A percentile compares a stretch with the other conserved stretches of the same genome.
phyloP scores from a whole-genome alignment of 192 early-diverging fungal genomes.

The Coemansia sp. region DNA sequence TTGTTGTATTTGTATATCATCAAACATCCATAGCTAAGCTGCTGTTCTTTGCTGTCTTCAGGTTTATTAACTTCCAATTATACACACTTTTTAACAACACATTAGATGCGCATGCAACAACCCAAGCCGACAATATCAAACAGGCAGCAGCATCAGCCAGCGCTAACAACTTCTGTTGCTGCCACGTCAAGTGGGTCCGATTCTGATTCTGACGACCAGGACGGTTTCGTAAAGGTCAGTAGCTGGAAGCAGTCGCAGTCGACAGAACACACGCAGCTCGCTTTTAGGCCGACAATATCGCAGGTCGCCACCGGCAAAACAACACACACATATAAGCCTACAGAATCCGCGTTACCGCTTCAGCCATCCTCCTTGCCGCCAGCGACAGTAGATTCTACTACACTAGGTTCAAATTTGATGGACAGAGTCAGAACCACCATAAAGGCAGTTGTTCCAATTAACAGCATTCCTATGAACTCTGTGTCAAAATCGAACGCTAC shows the following conservation, averaged over 20 bases:
- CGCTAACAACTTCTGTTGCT: background rate
- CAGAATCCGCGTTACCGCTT: background rate
- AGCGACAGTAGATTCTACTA: background rate
- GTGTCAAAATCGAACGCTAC: background rate
- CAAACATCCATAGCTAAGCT: background rate
- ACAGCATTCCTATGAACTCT: background rate
- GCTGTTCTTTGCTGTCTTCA: background rate
- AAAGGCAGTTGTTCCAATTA: slow-evolving; percentile 10
- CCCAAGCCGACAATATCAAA: background rate
- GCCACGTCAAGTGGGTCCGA: slow-evolving; percentile 12
- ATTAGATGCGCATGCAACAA: too few relatives aligned
- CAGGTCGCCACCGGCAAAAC: background rate
- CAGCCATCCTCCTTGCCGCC: slow-evolving; percentile 5
- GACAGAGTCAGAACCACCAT: slow-evolving; percentile 23
- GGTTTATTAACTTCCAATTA: background rate
- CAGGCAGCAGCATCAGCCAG: background rate
- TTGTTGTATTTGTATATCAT: background rate
- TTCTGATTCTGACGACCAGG: slow-evolving; percentile 47
- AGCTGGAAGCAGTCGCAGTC: slow-evolving; percentile 25
- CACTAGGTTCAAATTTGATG: slow-evolving; percentile 19
- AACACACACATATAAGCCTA: background rate
- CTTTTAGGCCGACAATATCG: slow-evolving; percentile 38
- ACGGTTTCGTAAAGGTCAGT: slow-evolving; percentile 48
- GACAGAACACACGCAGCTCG: slow-evolving; percentile 16
- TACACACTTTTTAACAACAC: too few relatives aligned